phyloP scores from a whole-genome alignment of 495 filamentous ascomycete species.

The Penicillium goetzii region DNA sequence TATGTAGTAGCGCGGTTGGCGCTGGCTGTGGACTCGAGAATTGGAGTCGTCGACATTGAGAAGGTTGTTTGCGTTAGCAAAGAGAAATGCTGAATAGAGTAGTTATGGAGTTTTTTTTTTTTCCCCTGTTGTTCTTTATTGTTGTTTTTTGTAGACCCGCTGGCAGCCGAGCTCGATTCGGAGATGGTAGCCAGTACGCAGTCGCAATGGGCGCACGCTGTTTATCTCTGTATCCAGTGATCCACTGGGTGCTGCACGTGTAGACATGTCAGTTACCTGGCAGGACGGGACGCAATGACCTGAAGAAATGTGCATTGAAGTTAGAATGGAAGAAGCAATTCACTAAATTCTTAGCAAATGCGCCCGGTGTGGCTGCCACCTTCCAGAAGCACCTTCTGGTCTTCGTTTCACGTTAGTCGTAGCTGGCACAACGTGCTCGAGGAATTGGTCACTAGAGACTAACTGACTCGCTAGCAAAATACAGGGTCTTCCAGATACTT shows the following conservation, averaged over 20 bases:
- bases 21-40: background rate
- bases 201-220: slow-evolving; percentile 13
- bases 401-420: background rate
- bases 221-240: background rate
- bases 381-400: background rate
- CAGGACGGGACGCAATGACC: background rate
- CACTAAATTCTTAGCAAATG: background rate
- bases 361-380: background rate
- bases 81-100: background rate
- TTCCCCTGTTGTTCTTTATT: background rate
- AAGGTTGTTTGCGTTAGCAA: background rate
- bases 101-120: slow-evolving; percentile 5
- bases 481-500: background rate
- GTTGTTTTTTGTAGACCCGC: slow-evolving; percentile 15
- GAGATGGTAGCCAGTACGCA: slow-evolving; percentile 8
- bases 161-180: slow-evolving; percentile 5
- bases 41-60: too few relatives aligned
- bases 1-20: background rate
- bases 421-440: background rate
- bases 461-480: background rate
- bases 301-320: slow-evolving; percentile 3
- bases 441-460: background rate
- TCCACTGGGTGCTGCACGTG: slow-evolving; percentile 16
- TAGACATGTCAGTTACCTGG: background rate
- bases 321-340: slow-evolving; percentile 4